These are phyloP conservation scores for Colletotrichum cuscutae DNA, from an alignment of 2,329 filamentous ascomycete species.

Conservation along the genomic window DNA sequence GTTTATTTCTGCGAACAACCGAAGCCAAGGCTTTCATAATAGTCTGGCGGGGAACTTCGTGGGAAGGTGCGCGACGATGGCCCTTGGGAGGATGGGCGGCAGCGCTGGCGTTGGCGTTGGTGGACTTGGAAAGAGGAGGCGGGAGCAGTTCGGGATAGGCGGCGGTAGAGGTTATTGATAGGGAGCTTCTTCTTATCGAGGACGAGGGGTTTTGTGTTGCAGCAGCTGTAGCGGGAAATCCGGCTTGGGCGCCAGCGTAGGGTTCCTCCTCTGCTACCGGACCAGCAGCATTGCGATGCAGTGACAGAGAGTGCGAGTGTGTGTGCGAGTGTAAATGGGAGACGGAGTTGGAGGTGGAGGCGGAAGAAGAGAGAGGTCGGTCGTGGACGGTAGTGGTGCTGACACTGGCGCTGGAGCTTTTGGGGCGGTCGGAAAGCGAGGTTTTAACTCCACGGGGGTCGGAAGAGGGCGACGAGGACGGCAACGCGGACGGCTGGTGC, in stretches of 20 bases:
- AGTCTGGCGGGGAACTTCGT: slow-evolving; percentile 81
- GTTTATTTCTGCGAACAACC: slow-evolving; percentile 67
- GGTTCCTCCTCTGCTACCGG: slow-evolving; percentile 21
- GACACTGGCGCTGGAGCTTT: slow-evolving; percentile 38
- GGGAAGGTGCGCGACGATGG: slow-evolving; percentile 63
- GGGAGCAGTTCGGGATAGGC: slow-evolving; percentile 38
- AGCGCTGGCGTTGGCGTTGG: slow-evolving; percentile 18
- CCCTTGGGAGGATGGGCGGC: slow-evolving; percentile 34
- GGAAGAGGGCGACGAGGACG: not conserved
- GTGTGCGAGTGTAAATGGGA: slow-evolving; percentile 19
- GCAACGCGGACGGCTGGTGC: not conserved
- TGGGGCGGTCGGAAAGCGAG: slow-evolving; percentile 39
- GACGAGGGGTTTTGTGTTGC: slow-evolving; percentile 31
- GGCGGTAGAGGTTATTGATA: slow-evolving; percentile 36
- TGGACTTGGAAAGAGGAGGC: slow-evolving; percentile 36
- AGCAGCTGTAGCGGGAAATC: slow-evolving; percentile 22
- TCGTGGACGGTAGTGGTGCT: slow-evolving; percentile 3
- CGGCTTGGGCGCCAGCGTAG: slow-evolving; percentile 9
- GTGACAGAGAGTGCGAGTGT: slow-evolving; percentile 18
- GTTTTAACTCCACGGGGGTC: slow-evolving; percentile 40
- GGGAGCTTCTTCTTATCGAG: slow-evolving; percentile 29
- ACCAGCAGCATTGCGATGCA: slow-evolving; percentile 35
- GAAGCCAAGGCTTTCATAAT: slow-evolving; percentile 85
- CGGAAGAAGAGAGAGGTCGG: slow-evolving; percentile 36
- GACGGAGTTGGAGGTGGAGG: slow-evolving; percentile 26